Conservation (phyloP, 1,284 basidiomycete species). For the Tilletia walkeri region DNA sequence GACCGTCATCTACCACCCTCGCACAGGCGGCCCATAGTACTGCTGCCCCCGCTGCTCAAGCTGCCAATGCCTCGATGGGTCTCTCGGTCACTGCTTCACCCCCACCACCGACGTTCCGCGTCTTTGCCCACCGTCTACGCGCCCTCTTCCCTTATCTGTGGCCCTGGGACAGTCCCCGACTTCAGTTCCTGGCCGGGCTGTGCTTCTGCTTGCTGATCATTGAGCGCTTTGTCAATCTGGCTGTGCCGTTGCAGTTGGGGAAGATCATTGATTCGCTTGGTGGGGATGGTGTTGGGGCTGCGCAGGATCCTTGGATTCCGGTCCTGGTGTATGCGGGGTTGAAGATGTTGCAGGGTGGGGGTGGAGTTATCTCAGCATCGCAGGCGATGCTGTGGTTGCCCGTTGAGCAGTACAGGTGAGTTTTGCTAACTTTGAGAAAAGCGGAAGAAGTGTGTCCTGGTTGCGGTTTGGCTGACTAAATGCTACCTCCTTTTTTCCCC, state of each 20-base stretch:
- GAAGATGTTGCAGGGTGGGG: slow-evolving; percentile 57
- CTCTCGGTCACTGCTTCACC: slow-evolving; percentile 39
- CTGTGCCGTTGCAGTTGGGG: slow-evolving; percentile 72
- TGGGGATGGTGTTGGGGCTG: slow-evolving; percentile 22
- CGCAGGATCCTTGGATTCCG: slow-evolving; percentile 36
- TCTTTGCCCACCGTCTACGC: slow-evolving; percentile 58
- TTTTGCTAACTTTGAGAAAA: slow-evolving; percentile 35
- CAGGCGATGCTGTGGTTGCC: slow-evolving; percentile 64
- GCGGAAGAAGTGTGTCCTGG: too few species aligned
- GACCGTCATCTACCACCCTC: slow-evolving; percentile 14
- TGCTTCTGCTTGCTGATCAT: slow-evolving; percentile 70
- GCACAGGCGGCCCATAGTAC: slow-evolving; percentile 16
- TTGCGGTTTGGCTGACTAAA: too few species aligned
- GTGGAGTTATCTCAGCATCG: slow-evolving; percentile 49
- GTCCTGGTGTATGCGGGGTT: slow-evolving; percentile 54
- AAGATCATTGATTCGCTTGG: slow-evolving; percentile 62
- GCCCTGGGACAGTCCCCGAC: slow-evolving; percentile 67
- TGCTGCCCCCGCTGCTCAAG: slow-evolving; percentile 18
- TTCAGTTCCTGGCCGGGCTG: slow-evolving; percentile 70
- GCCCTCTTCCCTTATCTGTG: slow-evolving; percentile 76
- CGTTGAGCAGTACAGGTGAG: slow-evolving; percentile 74
- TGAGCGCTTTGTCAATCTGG: slow-evolving; percentile 73
- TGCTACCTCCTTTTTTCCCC: neutral
- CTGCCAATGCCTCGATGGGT: slow-evolving; percentile 47
- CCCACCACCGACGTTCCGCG: slow-evolving; percentile 44